phyloP scores from a whole-genome alignment of 179 eudicot genomes.

The Beta macrorhiza region DNA sequence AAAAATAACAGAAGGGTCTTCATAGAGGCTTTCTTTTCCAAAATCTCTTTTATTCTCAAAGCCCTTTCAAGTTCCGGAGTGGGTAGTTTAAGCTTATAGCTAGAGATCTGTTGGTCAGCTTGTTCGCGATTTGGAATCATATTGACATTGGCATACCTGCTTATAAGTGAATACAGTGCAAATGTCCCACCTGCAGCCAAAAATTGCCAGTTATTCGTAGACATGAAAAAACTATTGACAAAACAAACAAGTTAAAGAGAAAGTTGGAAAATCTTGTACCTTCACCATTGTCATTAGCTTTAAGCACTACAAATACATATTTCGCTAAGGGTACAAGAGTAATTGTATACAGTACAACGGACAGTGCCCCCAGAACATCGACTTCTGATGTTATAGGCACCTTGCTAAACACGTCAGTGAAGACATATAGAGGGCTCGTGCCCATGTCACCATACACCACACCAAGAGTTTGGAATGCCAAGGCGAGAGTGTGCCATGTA shows the following conservation, averaged over 20 bases:
- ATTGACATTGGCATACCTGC: slow-evolving; percentile 81
- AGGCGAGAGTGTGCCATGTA: slow-evolving; percentile 57
- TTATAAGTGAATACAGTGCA: slow-evolving; percentile 80
- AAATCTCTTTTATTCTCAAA: slow-evolving; percentile 62
- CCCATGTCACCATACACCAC: slow-evolving; percentile 99
- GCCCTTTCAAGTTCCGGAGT: slow-evolving; percentile 94
- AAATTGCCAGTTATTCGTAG: neutral
- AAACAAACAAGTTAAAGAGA: neutral
- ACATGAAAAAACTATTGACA: neutral
- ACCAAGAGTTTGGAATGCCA: slow-evolving; percentile 97
- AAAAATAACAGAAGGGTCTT: slow-evolving; percentile 68
- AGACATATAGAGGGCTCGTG: slow-evolving; percentile 92
- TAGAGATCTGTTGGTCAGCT: slow-evolving; percentile 85
- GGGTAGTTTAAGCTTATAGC: slow-evolving; percentile 84
- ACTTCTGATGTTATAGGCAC: slow-evolving; percentile 75
- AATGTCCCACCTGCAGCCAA: slow-evolving; percentile 82
- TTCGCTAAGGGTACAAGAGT: slow-evolving; percentile 82
- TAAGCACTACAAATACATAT: slow-evolving; percentile 88
- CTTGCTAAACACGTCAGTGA: slow-evolving; percentile 88
- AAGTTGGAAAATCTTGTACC: slow-evolving; percentile 41
- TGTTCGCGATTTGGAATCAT: slow-evolving; percentile 84
- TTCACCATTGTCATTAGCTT: slow-evolving; percentile 97
- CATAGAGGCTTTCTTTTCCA: slow-evolving; percentile 58
- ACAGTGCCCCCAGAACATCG: slow-evolving; percentile 82
- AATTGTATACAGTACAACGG: slow-evolving; percentile 84